Conservation (phyloP, 208 protist genomes). For the Tritrichomonas musculus region DNA sequence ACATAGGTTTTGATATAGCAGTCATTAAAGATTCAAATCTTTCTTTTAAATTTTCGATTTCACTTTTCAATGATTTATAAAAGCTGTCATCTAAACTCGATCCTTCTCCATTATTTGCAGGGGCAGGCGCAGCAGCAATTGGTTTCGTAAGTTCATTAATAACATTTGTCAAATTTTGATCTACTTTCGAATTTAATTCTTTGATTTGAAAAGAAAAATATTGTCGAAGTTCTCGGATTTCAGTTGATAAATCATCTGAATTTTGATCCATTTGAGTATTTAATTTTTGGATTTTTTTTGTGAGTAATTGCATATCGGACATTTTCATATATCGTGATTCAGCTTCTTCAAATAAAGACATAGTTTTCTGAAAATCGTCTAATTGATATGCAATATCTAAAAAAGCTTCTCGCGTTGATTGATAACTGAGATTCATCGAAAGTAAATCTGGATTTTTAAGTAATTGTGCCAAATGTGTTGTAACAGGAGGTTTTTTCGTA, state of each 20-base stretch:
- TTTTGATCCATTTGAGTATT: not conserved
- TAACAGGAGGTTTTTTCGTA: not conserved
- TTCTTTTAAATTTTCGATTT: slow-evolving; percentile 20
- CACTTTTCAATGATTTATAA: not conserved
- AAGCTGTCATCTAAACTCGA: not conserved
- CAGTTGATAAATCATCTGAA: not conserved
- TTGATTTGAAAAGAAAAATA: slow-evolving; percentile 26
- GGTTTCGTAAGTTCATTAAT: not conserved
- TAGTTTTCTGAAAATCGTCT: not conserved
- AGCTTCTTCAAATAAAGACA: not conserved
- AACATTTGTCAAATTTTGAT: not conserved
- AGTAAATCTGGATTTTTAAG: not conserved
- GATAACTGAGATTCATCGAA: not conserved
- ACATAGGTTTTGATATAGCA: not conserved
- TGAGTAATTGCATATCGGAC: not conserved
- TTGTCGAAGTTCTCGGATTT: not conserved
- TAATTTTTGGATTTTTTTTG: not conserved
- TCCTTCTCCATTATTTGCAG: not conserved
- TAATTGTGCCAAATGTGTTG: not conserved
- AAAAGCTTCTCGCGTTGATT: not conserved
- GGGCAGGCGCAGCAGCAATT: not conserved
- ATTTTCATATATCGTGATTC: not conserved
- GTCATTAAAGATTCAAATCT: not conserved
- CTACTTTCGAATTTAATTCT: not conserved
- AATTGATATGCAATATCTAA: not conserved